Percentiles rank a stretch among this genome's conserved stretches.
Evolutionary conservation across 169 alveolate genomes (phyloP).

Genomic region (Miamiensis avidus): DNA sequence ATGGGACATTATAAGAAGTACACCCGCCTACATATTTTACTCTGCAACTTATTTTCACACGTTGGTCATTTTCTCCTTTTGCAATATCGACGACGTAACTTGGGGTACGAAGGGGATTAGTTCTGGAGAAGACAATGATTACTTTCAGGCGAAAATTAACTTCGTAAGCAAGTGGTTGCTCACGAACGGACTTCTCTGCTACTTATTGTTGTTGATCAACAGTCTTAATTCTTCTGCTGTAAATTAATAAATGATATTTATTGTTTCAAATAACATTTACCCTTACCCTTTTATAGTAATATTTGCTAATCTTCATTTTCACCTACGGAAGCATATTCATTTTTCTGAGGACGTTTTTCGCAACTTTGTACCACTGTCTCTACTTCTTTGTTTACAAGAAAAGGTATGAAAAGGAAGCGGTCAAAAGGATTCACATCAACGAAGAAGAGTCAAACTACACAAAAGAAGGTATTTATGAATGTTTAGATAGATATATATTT

Average conservation of each 20-base stretch:
- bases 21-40: not conserved
- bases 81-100: constrained; percentile 48
- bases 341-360: not conserved
- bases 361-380: not conserved
- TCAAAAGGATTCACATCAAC: not conserved
- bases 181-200: constrained; percentile 1
- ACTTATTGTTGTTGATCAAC: not conserved
- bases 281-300: not conserved
- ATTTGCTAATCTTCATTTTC: no score
- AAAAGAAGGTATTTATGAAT: not conserved
- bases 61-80: constrained; percentile 29
- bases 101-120: constrained; percentile 53
- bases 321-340: not conserved
- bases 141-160: not conserved
- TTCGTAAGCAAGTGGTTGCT: constrained; percentile 11
- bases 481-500: no score
- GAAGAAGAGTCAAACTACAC: not conserved
- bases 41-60: not conserved
- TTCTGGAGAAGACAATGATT: not conserved
- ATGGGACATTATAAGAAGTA: not conserved
- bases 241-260: no score
- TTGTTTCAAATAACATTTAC: not conserved
- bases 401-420: no score
- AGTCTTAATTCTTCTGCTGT: not conserved
- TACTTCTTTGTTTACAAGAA: no score